Conservation (phyloP, 139 green algal genomes). For the Chlamydomonas applanata region DNA sequence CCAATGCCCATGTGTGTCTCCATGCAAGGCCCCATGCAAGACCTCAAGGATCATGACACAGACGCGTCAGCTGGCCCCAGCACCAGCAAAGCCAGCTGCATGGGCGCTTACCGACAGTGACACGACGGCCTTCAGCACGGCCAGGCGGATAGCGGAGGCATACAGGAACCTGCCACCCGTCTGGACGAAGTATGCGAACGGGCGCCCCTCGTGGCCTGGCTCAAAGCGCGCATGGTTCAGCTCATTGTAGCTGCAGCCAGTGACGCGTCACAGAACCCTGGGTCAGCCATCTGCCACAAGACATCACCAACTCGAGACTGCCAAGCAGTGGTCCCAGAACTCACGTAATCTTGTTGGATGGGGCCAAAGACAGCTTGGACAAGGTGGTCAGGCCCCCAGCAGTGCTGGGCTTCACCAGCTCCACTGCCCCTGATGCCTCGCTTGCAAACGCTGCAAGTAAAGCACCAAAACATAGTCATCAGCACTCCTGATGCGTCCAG, state of each 20-base stretch:
- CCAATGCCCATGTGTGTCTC: too few relatives aligned
- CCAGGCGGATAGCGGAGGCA: conserved; percentile 89
- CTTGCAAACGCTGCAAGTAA: too few relatives aligned
- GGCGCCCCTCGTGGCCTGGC: conserved; percentile 77
- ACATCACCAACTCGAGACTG: background rate
- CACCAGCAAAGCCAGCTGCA: too few relatives aligned
- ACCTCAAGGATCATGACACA: too few relatives aligned
- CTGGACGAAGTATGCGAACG: conserved; percentile 97
- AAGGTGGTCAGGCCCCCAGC: conserved; percentile 23
- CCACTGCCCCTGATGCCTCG: background rate
- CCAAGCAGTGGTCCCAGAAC: conserved; percentile 5
- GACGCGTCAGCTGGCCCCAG: too few relatives aligned
- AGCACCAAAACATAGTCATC: too few relatives aligned
- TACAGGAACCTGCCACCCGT: conserved; percentile 98
- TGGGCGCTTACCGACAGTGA: conserved; percentile 81
- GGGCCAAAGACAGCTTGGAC: conserved; percentile 38
- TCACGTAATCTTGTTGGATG: conserved; percentile 51
- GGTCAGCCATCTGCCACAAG: background rate
- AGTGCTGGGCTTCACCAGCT: conserved; percentile 11
- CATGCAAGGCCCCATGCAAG: too few relatives aligned
- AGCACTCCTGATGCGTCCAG: too few relatives aligned
- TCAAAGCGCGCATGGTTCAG: conserved; percentile 51
- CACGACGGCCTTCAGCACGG: conserved; percentile 96
- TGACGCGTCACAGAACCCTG: background rate
- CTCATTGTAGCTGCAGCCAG: conserved; percentile 16